Evolutionary conservation across 331 rosid genomes (phyloP), one percentile per base, ranked within the genome.

Genomic region (Pyracantha coccinea): DNA sequence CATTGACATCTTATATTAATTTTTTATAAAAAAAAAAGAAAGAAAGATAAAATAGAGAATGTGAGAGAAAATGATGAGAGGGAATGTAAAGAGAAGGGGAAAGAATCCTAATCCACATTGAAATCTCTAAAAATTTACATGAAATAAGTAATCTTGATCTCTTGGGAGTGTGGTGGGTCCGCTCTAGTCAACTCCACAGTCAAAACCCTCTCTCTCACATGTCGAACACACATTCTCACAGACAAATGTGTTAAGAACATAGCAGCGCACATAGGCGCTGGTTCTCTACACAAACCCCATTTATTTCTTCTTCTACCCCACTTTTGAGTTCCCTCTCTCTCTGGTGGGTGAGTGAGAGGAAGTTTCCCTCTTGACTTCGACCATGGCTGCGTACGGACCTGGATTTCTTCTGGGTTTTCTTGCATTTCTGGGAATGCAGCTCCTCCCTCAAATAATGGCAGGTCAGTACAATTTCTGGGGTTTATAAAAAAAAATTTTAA

Each of bases 401-500:
- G 66, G 69, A 21, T 84, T 78, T 72, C 83, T 87, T 61, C 75
- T 92, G 74, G 90, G 89, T 66, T 74, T 84, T 69, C 71, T 91
- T 69, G 70, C 75, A 32, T 83, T 92, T 84, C 83, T 95, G 33
- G 92, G 85, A 80, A 75, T 80, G 87, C 88, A 89, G 69, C 82
- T 92, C 50, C 75, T 89, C 69, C 92, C 86, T 75, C 52, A 63
- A 27, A 77, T 75, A 78, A 85, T 85, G 86, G 96, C 99, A 72
- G 99, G 98, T 95, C 71, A 78, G 91, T 89, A 16, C 2, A 60
- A 14, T 52, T 35, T 70, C 76, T 74, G 83, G 79, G n/a, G n/a
- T n/a, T n/a, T n/a, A n/a, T n/a, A n/a, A n/a, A n/a, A n/a, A n/a
- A n/a, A n/a, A n/a, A n/a, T n/a, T n/a, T n/a, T n/a, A n/a, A n/a